phyloP scores from a whole-genome alignment of 495 filamentous ascomycete species.

The Hypoxylon lienhwacheense region DNA sequence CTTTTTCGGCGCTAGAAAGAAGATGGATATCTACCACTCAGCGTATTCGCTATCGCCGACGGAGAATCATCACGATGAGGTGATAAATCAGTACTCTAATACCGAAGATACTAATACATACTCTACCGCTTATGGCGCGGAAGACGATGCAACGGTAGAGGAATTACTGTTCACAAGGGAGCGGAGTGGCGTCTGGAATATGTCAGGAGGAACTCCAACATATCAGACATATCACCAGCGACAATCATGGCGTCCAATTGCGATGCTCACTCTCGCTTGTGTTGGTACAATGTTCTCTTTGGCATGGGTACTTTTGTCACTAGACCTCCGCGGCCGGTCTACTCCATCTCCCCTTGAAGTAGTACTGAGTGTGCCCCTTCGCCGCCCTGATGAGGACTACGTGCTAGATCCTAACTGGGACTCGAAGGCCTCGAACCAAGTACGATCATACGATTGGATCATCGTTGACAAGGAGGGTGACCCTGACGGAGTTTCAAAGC shows the following conservation, averaged over 20 bases:
- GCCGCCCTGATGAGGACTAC: constrained; percentile 45
- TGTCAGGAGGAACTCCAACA: neutral
- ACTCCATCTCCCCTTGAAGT: constrained; percentile 9
- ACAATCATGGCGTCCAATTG: constrained; percentile 9
- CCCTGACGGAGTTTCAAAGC: constrained; percentile 57
- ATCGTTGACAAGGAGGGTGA: constrained; percentile 53
- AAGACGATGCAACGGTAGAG: neutral
- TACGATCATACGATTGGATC: constrained; percentile 53
- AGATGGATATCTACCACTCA: constrained; percentile 11
- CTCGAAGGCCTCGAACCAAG: constrained; percentile 42
- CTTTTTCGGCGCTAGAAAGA: constrained; percentile 6
- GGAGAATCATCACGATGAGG: constrained; percentile 4
- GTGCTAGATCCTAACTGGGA: constrained; percentile 52
- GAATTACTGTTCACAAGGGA: constrained; percentile 5
- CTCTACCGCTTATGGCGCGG: neutral
- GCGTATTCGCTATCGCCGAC: constrained; percentile 20
- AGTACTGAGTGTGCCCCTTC: constrained; percentile 17
- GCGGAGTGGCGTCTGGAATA: neutral
- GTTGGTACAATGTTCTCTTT: constrained; percentile 18
- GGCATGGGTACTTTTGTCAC: constrained; percentile 15
- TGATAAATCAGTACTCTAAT: neutral
- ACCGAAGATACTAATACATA: neutral
- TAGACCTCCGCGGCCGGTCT: constrained; percentile 2
- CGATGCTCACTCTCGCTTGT: constrained; percentile 9
- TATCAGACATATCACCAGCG: neutral